A percentile compares a stretch with the other conserved stretches of the same genome.
Evolutionary conservation across 2,329 filamentous ascomycete genomes (phyloP).

Genomic region (Phoma sp.): DNA sequence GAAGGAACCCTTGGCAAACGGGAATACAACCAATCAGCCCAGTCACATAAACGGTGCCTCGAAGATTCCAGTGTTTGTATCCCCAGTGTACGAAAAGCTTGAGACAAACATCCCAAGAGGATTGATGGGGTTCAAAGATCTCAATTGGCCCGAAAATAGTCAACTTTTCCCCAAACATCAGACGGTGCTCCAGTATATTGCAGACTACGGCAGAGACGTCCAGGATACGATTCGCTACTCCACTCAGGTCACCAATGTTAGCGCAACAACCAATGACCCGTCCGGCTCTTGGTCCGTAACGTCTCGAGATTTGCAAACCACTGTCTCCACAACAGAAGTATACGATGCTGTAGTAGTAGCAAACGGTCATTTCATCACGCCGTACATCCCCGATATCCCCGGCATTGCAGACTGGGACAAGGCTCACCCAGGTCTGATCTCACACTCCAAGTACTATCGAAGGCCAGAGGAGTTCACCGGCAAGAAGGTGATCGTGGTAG

Average conservation of each 20-base stretch:
- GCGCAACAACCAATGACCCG: constrained; percentile 32
- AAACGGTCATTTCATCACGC: constrained; percentile 58
- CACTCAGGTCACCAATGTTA: constrained; percentile 71
- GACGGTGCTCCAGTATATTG: constrained; percentile 76
- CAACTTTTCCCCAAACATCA: constrained; percentile 78
- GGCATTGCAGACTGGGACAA: constrained; percentile 52
- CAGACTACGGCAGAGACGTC: constrained; percentile 74
- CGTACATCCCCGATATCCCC: constrained; percentile 53
- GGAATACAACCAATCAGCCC: background rate
- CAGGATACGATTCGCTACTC: constrained; percentile 72
- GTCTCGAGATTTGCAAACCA: constrained; percentile 59
- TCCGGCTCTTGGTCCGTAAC: constrained; percentile 66
- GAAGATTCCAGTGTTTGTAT: constrained; percentile 70
- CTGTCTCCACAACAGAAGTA: constrained; percentile 47
- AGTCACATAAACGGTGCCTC: background rate
- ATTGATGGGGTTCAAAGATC: constrained; percentile 82
- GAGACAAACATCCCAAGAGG: constrained; percentile 86
- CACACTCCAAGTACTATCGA: constrained; percentile 79
- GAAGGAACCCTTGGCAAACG: constrained; percentile 21
- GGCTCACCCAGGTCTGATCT: constrained; percentile 49
- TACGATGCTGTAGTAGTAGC: constrained; percentile 64
- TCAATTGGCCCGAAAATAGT: constrained; percentile 67
- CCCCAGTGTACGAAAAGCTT: constrained; percentile 80
- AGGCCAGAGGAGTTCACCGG: constrained; percentile 66
- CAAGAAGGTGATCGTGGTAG: constrained; percentile 81